Percentiles rank a stretch among this genome's conserved stretches.
Evolutionary conservation across 2,329 filamentous ascomycete species (phyloP).

Genomic region (Gremmenia infestans): DNA sequence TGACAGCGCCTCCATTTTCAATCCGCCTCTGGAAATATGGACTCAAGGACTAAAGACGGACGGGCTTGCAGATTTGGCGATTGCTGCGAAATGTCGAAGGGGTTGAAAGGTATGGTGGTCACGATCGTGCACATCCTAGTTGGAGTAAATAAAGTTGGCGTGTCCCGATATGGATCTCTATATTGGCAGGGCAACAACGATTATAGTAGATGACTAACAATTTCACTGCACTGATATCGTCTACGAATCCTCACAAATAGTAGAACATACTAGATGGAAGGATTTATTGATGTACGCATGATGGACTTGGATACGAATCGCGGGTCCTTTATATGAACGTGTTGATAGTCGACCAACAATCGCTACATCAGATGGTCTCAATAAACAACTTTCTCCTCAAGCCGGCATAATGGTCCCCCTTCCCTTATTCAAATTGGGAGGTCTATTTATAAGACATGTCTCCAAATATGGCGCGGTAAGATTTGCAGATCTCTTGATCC

Average conservation of each 20-base stretch:
- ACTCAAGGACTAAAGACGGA: not conserved
- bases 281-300: not conserved
- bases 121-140: not conserved
- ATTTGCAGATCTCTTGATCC: not conserved
- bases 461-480: constrained; percentile 66
- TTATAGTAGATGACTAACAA: not conserved
- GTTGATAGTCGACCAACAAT: not conserved
- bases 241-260: no score
- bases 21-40: constrained; percentile 33
- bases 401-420: constrained; percentile 52
- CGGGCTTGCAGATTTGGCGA: not conserved
- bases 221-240: not conserved
- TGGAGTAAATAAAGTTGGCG: not conserved
- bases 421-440: constrained; percentile 62
- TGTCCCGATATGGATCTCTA: not conserved
- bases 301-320: not conserved
- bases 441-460: constrained; percentile 59
- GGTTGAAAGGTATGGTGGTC: not conserved
- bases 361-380: not conserved
- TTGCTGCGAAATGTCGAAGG: not conserved
- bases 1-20: constrained; percentile 59
- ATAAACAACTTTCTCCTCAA: not conserved
- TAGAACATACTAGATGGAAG: not conserved
- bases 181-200: not conserved
- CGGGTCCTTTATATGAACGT: not conserved